Conservation (phyloP, 78 protist species). For the Dictyostelium brefeldianum region DNA sequence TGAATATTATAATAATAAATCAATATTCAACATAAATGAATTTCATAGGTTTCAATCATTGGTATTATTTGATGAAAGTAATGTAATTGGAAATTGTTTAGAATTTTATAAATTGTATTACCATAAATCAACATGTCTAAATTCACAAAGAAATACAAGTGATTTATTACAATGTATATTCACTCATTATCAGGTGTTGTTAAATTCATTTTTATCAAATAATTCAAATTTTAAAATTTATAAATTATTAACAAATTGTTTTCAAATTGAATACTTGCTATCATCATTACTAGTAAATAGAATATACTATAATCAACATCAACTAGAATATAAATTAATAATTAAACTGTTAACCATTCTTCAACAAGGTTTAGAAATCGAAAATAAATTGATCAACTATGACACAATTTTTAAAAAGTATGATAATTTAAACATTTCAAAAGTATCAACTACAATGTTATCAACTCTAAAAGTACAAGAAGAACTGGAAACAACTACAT, state of each 20-base stretch:
- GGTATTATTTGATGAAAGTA: neutral
- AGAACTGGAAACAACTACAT: neutral
- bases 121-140: neutral
- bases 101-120: neutral
- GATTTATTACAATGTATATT: neutral
- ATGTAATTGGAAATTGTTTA: neutral
- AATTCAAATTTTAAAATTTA: neutral
- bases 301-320: neutral
- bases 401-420: neutral
- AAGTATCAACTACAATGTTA: neutral
- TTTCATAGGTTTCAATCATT: neutral
- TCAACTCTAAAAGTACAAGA: neutral
- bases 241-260: neutral
- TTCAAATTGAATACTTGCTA: neutral
- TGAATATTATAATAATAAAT: slow-evolving; percentile 3
- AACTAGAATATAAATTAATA: neutral
- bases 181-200: neutral
- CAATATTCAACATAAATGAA: neutral
- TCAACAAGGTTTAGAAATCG: neutral
- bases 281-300: neutral
- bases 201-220: neutral
- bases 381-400: neutral
- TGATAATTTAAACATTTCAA: neutral
- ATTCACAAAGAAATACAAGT: neutral
- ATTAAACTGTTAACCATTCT: neutral